Conservation (phyloP, 768 basidiomycete genomes). For the Tulasnella sp. region DNA sequence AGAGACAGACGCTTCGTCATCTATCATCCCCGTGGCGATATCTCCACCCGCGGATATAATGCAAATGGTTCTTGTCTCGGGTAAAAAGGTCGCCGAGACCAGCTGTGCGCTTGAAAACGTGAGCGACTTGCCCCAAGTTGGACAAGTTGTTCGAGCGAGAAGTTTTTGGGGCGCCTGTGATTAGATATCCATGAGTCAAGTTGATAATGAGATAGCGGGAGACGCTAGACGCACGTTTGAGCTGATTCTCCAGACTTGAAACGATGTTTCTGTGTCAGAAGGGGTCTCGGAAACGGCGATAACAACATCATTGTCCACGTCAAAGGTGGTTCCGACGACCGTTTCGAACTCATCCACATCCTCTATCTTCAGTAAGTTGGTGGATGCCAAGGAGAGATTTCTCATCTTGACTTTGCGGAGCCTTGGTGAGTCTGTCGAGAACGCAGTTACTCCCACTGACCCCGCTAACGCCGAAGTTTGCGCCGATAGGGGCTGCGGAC, state of each 20-base stretch:
- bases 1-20: slow-evolving; percentile 28
- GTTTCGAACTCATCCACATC: not conserved
- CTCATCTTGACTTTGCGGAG: slow-evolving; percentile 6
- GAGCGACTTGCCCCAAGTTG: slow-evolving; percentile 26
- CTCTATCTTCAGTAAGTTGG: not conserved
- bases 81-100: slow-evolving; percentile 61
- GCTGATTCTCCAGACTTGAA: slow-evolving; percentile 54
- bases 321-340: slow-evolving; percentile 50
- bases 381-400: slow-evolving; percentile 14
- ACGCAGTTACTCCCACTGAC: not conserved
- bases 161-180: not conserved
- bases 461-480: no score
- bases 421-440: not conserved
- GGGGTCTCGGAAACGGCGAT: slow-evolving; percentile 55
- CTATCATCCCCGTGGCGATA: slow-evolving; percentile 62
- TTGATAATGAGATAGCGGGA: slow-evolving; percentile 21
- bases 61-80: slow-evolving; percentile 65
- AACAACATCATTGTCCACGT: slow-evolving; percentile 58
- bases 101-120: slow-evolving; percentile 40
- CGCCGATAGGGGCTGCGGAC: not conserved
- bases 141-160: slow-evolving; percentile 11
- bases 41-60: slow-evolving; percentile 75
- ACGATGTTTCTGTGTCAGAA: slow-evolving; percentile 48
- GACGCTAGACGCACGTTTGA: slow-evolving; percentile 28
- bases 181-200: slow-evolving; percentile 22